A percentile compares a stretch with the other conserved stretches of the same genome.
Evolutionary conservation across 108 stramenopile species (phyloP).

Genomic region (Pelagomonas calceolata): DNA sequence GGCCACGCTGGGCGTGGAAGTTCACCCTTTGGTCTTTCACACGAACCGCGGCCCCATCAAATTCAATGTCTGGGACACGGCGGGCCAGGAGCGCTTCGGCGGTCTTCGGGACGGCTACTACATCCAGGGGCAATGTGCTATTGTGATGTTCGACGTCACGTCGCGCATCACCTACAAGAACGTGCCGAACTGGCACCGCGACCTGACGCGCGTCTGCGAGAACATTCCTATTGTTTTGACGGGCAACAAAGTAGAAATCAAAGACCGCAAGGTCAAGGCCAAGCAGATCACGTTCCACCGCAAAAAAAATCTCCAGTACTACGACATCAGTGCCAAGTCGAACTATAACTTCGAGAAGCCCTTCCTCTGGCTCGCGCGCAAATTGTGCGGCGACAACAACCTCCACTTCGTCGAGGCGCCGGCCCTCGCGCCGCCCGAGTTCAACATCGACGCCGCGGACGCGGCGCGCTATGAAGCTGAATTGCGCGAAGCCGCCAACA

Average conservation of each 20-base stretch:
- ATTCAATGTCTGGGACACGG: conserved; percentile 99
- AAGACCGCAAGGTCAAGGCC: conserved; percentile 99
- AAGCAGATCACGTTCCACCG: conserved; percentile 99
- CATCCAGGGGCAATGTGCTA: conserved; percentile 98
- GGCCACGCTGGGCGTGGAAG: conserved; percentile 83
- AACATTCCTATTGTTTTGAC: conserved; percentile 96
- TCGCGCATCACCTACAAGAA: conserved; percentile 98
- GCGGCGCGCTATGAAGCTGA: not conserved
- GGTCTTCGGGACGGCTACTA: conserved; percentile 93
- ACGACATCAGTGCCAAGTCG: conserved; percentile 98
- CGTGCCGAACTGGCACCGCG: conserved; percentile 99
- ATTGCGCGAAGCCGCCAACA: not conserved
- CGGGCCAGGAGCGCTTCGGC: conserved; percentile 98
- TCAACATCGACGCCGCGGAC: conserved; percentile 25
- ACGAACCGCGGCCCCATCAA: conserved; percentile 97
- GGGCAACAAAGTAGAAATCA: conserved; percentile 99
- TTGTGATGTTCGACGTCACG: conserved; percentile 97
- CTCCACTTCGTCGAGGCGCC: conserved; percentile 96
- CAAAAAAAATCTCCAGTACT: conserved; percentile 99
- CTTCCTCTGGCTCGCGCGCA: conserved; percentile 97
- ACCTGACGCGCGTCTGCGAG: conserved; percentile 96
- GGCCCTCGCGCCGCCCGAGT: conserved; percentile 91
- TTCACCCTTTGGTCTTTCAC: conserved; percentile 93
- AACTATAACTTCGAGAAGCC: conserved; percentile 99
- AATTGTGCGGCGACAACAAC: conserved; percentile 88